Evolutionary conservation across 495 filamentous ascomycete species (phyloP), one percentile per base, ranked within the genome.

Genomic region (Aspergillus bridgeri): DNA sequence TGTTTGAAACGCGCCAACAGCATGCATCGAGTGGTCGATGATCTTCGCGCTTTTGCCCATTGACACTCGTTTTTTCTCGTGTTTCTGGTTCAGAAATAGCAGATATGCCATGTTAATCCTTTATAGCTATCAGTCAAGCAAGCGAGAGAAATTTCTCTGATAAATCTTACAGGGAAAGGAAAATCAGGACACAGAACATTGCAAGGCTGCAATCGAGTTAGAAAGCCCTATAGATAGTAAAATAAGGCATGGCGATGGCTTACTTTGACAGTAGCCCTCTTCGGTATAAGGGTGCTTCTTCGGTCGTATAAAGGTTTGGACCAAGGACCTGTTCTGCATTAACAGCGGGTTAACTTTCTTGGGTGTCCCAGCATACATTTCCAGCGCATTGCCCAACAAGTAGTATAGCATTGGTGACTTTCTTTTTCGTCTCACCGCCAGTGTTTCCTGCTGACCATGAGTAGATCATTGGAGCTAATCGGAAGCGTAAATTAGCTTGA

Each of bases 371-470:
- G 44, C 81, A 53, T 61, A 86, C 78, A 63, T 86, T 86, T 49
- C 84, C 84, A 50, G 78, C 78, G 54, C 78, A 82, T 52, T 83
- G 80, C 7, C 84, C 84, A 27, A 86, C 70, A 55, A 84, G 78
- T 17, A 86, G 63, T 11, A 85, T 74, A 51, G 72, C 81, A 13
- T 83, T 85, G 3, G 79, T 83, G 21, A 79, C 73, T 57, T 86
- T 86, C 59, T 80, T 79, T 69, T 87, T 87, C 6, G 84, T 86
- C 57, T 87, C 83, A 9, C 84, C 84, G 0, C 80, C 83, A 0
- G 84, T 87, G 63, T 87, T 87, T 58, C 76, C 81, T 0, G 81
- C 79, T 1, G 78, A 80, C 83, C 83, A 87, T 1, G 81, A 82
- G 69, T 86, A 86, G 52, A 87, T 82, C 54, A 87, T 64, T 2